Evolutionary conservation across 2,329 filamentous ascomycete species (phyloP), one percentile per base, ranked within the genome.

Genomic region (Fusarium palustre): DNA sequence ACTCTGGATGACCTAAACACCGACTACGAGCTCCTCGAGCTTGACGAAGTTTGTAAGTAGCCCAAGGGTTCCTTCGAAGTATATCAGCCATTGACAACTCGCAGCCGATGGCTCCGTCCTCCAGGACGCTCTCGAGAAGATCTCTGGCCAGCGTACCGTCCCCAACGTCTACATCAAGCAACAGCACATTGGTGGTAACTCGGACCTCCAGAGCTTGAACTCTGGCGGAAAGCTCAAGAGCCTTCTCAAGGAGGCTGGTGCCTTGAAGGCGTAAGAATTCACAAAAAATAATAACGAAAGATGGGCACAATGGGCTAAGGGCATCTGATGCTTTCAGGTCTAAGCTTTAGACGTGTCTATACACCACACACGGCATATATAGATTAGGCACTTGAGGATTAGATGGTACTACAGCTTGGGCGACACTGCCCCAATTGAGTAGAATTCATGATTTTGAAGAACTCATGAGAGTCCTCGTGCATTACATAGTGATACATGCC

Each of bases 101-200:
- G 42, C 73, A 97, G 93, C 90, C 69, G 95, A 98, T 77, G 95
- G 96, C 70, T 79, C 83, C 71, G 94, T 85, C 15, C 88, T 99
- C 76, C 96, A 99, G 85, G 85, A 89, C 70, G 93, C 94, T 28
- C 92, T 99, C 65, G 81, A 88, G 73, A 87, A 95, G 69, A 88
- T 98, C 75, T 93, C 90, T 59, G 86, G 87, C 79, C 96, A 99
- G 86, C 86, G 90, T 76, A 95, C 92, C 75, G 96, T 99, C 8
- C 96, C 96, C 76, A 98, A 98, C 85, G 92, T 97, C 84, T 98
- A 92, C 86, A 98, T 99, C 82, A 84, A 83, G 74, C 84, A 94
- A 84, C 84, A 97, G 85, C 95, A 97, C 83, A 97, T 99, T 79
- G 96, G 96, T 69, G 96, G 96, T 73, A 98, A 98, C 88, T 97